phyloP scores from a whole-genome alignment of 371 early-diverging fungal species.

The Haplosporangium sp. region DNA sequence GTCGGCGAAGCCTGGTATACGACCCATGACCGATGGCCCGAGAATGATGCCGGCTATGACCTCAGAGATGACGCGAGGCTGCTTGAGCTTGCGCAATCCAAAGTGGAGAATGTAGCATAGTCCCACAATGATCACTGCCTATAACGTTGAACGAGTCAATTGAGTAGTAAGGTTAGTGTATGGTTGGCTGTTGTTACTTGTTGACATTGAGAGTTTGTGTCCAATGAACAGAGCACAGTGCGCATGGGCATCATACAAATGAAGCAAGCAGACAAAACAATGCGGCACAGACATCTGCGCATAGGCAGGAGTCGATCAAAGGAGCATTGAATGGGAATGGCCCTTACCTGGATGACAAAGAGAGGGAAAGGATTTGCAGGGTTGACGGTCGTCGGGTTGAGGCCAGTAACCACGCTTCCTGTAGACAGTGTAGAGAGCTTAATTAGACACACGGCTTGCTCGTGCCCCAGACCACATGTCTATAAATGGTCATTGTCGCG shows the following conservation, averaged over 20 bases:
- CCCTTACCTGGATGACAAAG: conserved; percentile 74
- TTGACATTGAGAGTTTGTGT: too few relatives aligned
- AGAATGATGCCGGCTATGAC: conserved; percentile 82
- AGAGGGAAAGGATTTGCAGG: conserved; percentile 66
- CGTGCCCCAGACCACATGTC: too few relatives aligned
- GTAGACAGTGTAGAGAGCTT: neutral
- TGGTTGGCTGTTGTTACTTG: too few relatives aligned
- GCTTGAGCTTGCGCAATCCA: conserved; percentile 65
- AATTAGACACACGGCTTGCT: too few relatives aligned
- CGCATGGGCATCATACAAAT: too few relatives aligned
- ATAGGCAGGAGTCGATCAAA: neutral
- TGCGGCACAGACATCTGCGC: neutral
- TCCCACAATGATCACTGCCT: conserved; percentile 75
- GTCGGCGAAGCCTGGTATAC: conserved; percentile 69
- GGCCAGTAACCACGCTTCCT: conserved; percentile 76
- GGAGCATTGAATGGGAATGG: too few relatives aligned
- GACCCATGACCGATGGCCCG: conserved; percentile 82
- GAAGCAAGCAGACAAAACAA: neutral
- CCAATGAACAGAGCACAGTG: too few relatives aligned
- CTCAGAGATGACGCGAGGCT: conserved; percentile 85
- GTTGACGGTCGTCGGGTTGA: conserved; percentile 68
- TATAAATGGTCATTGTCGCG: too few relatives aligned
- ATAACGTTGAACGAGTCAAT: neutral
- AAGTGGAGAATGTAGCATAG: conserved; percentile 74
- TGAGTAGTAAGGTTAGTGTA: too few relatives aligned